Conservation (phyloP, 179 eudicot species). For the Drosera spatulata region DNA sequence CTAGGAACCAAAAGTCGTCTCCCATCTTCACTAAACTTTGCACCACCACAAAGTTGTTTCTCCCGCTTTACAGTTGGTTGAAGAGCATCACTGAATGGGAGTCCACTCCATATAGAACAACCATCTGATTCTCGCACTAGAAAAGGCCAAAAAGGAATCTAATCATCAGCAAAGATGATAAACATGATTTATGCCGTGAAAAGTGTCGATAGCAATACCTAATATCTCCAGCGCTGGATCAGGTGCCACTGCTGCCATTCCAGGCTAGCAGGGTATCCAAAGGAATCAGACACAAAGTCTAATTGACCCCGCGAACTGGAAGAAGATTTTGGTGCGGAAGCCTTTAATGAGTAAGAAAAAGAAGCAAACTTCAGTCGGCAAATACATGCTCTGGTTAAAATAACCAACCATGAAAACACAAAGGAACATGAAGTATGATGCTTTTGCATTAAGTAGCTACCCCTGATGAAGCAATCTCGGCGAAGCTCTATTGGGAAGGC, state of each 20-base stretch:
- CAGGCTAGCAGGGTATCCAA: conserved; percentile 2
- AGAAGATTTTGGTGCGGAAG: too few relatives aligned
- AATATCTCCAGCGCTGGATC: conserved; percentile 46
- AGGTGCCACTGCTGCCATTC: conserved; percentile 37
- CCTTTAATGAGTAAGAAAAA: too few relatives aligned
- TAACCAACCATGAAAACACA: too few relatives aligned
- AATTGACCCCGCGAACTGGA: too few relatives aligned
- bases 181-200: not conserved
- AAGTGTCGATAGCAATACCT: conserved; percentile 18
- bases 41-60: conserved; percentile 47
- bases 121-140: conserved; percentile 74
- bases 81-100: conserved; percentile 52
- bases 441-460: too few relatives aligned
- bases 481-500: too few relatives aligned
- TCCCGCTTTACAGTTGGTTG: conserved; percentile 54
- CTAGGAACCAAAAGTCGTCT: conserved; percentile 60
- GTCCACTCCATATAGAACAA: conserved; percentile 63
- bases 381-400: too few relatives aligned
- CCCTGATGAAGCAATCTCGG: too few relatives aligned
- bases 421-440: too few relatives aligned
- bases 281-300: too few relatives aligned
- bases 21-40: conserved; percentile 73
- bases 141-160: conserved; percentile 6
- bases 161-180: not conserved
- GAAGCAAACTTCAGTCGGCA: too few relatives aligned